These are phyloP conservation scores for Pythium biforme DNA, from an alignment of 352 stramenopile species.

Conservation along the genomic window DNA sequence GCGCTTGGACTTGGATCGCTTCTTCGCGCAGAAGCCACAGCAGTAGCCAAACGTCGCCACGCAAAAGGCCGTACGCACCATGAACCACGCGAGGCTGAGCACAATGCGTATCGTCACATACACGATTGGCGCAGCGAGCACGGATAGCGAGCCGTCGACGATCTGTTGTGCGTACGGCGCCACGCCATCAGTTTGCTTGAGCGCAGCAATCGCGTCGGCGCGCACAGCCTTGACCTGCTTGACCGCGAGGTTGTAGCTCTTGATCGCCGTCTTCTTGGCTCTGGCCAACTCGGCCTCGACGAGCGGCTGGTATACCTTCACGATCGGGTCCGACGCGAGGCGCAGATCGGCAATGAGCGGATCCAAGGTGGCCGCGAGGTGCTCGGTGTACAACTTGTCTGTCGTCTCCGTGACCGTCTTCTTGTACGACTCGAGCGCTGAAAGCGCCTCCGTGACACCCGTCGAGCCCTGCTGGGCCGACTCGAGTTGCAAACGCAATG, in stretches of 20 bases:
- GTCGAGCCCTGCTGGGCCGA: constrained; percentile 45
- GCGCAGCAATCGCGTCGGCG: constrained; percentile 46
- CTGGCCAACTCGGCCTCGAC: constrained; percentile 46
- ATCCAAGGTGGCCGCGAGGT: constrained; percentile 62
- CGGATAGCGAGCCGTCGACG: constrained; percentile 53
- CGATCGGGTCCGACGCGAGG: constrained; percentile 45
- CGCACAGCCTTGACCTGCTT: constrained; percentile 45
- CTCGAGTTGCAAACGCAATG: constrained; percentile 36
- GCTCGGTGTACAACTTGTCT: constrained; percentile 64
- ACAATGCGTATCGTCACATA: constrained; percentile 48
- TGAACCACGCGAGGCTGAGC: constrained; percentile 55
- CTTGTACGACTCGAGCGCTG: constrained; percentile 44
- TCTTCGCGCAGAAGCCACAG: constrained; percentile 41
- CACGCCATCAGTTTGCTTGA: constrained; percentile 63
- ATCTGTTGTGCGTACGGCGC: constrained; percentile 63
- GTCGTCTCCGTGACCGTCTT: constrained; percentile 42
- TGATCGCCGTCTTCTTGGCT: constrained; percentile 34
- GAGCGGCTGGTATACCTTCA: constrained; percentile 54
- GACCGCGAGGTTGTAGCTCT: constrained; percentile 46
- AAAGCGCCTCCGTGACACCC: constrained; percentile 51
- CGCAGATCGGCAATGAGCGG: constrained; percentile 58
- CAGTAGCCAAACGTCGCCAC: constrained; percentile 58
- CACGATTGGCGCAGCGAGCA: constrained; percentile 48
- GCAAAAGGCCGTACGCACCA: constrained; percentile 49
- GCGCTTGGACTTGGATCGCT: constrained; percentile 49